These are phyloP conservation scores for Lichina pygmaea DNA, from an alignment of 495 filamentous ascomycete species.

Conservation along the genomic window DNA sequence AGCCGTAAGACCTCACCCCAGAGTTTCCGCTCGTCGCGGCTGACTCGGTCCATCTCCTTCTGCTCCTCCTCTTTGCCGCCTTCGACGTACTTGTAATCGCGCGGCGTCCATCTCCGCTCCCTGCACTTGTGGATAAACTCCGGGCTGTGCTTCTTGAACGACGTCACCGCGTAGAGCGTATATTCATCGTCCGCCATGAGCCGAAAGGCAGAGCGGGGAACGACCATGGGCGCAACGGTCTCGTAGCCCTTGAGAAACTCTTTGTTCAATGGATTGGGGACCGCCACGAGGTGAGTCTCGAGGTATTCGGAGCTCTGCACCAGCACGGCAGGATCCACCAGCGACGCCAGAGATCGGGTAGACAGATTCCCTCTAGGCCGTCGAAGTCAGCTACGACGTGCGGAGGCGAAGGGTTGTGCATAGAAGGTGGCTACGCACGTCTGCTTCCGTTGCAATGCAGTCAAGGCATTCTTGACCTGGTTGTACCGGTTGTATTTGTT, in stretches of 20 bases:
- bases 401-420: slow-evolving; percentile 20
- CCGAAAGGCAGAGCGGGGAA: slow-evolving; percentile 58
- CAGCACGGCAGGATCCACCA: slow-evolving; percentile 52
- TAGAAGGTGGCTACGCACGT: slow-evolving; percentile 30
- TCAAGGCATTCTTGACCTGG: slow-evolving; percentile 54
- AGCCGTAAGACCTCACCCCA: slow-evolving; percentile 78
- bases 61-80: slow-evolving; percentile 71
- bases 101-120: slow-evolving; percentile 76
- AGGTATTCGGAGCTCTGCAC: slow-evolving; percentile 86
- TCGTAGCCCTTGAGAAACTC: slow-evolving; percentile 81
- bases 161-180: slow-evolving; percentile 61
- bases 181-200: slow-evolving; percentile 71
- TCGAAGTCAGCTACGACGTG: slow-evolving; percentile 6
- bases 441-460: slow-evolving; percentile 58
- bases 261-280: slow-evolving; percentile 49
- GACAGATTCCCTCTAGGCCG: slow-evolving; percentile 60
- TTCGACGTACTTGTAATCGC: slow-evolving; percentile 80
- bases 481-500: slow-evolving; percentile 84
- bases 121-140: slow-evolving; percentile 78
- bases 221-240: slow-evolving; percentile 58
- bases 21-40: slow-evolving; percentile 56
- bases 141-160: slow-evolving; percentile 64
- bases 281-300: slow-evolving; percentile 76
- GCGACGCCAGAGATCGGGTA: slow-evolving; percentile 69
- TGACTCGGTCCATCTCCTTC: slow-evolving; percentile 53